phyloP scores from a whole-genome alignment of 2,329 filamentous ascomycete genomes.

The Alternaria sp. region DNA sequence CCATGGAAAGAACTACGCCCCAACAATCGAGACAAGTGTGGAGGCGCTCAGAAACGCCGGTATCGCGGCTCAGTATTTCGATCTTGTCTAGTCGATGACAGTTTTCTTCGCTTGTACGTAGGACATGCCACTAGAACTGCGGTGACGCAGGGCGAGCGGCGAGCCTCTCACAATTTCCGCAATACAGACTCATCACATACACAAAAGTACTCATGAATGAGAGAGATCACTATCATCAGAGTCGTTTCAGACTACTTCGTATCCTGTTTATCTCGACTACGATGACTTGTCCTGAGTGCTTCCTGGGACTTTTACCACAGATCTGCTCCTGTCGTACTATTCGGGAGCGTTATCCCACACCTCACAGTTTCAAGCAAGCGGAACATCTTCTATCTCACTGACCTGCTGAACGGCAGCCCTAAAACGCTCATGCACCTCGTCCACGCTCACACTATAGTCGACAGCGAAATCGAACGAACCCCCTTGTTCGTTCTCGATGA shows the following conservation, averaged over 20 bases:
- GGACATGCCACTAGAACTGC: not conserved
- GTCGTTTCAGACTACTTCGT: too few species aligned
- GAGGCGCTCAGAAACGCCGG: not conserved
- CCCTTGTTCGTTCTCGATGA: not conserved
- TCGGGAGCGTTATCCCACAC: too few species aligned
- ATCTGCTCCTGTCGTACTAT: too few species aligned
- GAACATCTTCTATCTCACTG: not conserved
- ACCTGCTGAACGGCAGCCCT: not conserved
- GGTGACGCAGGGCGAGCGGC: not conserved
- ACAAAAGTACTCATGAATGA: not conserved
- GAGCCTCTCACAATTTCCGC: not conserved
- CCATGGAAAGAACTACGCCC: fast-evolving
- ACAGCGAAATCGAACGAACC: not conserved
- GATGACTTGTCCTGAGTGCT: too few species aligned
- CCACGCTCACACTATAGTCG: not conserved
- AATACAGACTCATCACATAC: not conserved
- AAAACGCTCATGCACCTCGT: not conserved
- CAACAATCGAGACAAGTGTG: not conserved
- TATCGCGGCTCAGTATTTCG: not conserved
- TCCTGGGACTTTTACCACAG: too few species aligned
- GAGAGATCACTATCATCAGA: not conserved
- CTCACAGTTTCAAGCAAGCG: not conserved
- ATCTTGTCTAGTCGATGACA: not conserved
- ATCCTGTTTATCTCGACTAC: too few species aligned
- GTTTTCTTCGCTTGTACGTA: fast-evolving